phyloP scores from a whole-genome alignment of 1,284 basidiomycete genomes.

The Volvariella surrecta region DNA sequence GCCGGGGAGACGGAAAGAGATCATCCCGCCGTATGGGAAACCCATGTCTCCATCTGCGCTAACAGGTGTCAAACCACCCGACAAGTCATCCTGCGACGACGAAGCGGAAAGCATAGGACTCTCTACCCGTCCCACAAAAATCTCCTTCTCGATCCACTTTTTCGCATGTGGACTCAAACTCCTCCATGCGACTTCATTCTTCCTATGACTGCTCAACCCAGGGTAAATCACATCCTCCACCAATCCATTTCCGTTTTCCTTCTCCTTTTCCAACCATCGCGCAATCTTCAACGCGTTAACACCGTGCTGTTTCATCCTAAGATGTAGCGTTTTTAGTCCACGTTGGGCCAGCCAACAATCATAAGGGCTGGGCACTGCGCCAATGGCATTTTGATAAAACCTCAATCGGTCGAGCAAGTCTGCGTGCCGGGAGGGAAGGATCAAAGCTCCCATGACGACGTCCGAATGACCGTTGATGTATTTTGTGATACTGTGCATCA shows the following conservation, averaged over 20 bases:
- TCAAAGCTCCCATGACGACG: constrained; percentile 80
- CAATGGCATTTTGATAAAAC: constrained; percentile 91
- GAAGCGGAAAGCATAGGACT: constrained; percentile 2
- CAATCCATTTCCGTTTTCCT: constrained; percentile 26
- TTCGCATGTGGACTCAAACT: constrained; percentile 63
- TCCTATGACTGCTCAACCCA: constrained; percentile 57
- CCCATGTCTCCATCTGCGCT: constrained; percentile 28
- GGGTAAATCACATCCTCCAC: constrained; percentile 86
- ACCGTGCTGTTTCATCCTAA: constrained; percentile 86
- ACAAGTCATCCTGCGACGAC: not conserved
- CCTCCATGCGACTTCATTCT: constrained; percentile 55
- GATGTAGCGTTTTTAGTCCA: constrained; percentile 84
- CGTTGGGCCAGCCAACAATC: constrained; percentile 91
- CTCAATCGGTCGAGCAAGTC: constrained; percentile 49
- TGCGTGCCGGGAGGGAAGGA: constrained; percentile 54
- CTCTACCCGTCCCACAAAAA: constrained; percentile 1
- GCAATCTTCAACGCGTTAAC: constrained; percentile 78
- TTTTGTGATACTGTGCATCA: constrained; percentile 80
- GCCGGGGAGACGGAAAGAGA: constrained; percentile 63
- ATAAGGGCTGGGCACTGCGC: constrained; percentile 82
- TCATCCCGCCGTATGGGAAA: constrained; percentile 85
- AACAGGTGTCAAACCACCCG: not conserved
- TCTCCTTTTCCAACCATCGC: constrained; percentile 39
- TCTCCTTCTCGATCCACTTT: constrained; percentile 44
- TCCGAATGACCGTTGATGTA: constrained; percentile 94